Evolutionary conservation across 371 early-diverging fungal genomes (phyloP).

Genomic region (Rhizopus sp.): DNA sequence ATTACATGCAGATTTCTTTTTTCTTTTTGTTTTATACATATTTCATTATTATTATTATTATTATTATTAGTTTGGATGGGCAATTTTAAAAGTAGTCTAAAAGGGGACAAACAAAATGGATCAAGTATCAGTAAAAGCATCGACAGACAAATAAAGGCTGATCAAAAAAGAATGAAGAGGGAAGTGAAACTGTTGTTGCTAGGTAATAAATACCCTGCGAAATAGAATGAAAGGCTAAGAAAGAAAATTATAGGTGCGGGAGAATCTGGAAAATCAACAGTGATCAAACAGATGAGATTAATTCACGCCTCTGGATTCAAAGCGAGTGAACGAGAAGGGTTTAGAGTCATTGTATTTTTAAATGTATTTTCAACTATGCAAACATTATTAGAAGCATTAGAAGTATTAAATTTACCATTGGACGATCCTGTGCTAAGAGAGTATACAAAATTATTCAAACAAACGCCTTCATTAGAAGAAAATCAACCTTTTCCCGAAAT

Average conservation of each 20-base stretch:
- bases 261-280: constrained; percentile 96
- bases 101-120: constrained; percentile 3
- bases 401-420: constrained; percentile 60
- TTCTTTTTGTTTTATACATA: constrained; percentile 6
- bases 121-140: constrained; percentile 68
- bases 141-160: constrained; percentile 76
- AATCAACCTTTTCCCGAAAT: constrained; percentile 68
- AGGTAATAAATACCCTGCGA: constrained; percentile 48
- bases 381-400: constrained; percentile 83
- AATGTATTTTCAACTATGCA: constrained; percentile 88
- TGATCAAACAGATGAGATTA: constrained; percentile 95
- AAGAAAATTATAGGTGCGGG: constrained; percentile 78
- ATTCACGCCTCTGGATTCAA: constrained; percentile 93
- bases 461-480: constrained; percentile 50
- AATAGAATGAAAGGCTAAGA: too few species aligned
- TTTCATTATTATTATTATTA: not conserved
- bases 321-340: constrained; percentile 79
- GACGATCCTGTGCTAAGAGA: constrained; percentile 59
- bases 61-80: constrained; percentile 24
- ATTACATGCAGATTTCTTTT: not conserved
- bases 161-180: constrained; percentile 68
- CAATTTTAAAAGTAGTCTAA: constrained; percentile 20
- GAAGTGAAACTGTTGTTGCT: constrained; percentile 91
- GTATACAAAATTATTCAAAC: constrained; percentile 32
- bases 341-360: constrained; percentile 83